Conservation (phyloP, 257 asterid genomes). For the Cordia subcordata region DNA sequence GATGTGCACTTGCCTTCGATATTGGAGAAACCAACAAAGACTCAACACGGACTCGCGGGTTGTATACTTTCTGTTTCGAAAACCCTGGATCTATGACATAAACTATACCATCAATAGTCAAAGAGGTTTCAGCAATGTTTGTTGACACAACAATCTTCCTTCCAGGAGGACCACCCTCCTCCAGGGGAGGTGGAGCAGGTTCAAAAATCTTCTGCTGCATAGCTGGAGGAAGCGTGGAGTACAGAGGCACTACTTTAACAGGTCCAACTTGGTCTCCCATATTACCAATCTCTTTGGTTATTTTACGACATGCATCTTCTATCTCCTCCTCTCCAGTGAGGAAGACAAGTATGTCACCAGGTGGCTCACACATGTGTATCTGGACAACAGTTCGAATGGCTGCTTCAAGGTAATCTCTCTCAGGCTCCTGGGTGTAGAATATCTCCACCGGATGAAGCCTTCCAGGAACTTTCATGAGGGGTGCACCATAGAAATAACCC, state of each 20-base stretch:
- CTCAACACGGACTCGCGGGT: conserved; percentile 90
- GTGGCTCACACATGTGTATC: conserved; percentile 79
- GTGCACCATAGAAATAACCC: conserved; percentile 78
- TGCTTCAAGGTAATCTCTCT: conserved; percentile 93
- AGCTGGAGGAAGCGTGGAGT: conserved; percentile 95
- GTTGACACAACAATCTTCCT: conserved; percentile 96
- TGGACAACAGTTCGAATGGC: conserved; percentile 91
- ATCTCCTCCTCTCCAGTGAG: conserved; percentile 99
- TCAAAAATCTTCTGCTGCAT: conserved; percentile 99
- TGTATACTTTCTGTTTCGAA: conserved; percentile 87
- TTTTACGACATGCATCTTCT: conserved; percentile 91
- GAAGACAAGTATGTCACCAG: conserved; percentile 94
- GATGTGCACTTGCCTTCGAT: conserved; percentile 99
- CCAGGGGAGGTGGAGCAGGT: conserved; percentile 87
- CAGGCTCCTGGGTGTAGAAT: conserved; percentile 91
- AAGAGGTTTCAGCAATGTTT: conserved; percentile 92
- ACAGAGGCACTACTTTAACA: conserved; percentile 73
- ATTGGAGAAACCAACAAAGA: conserved; percentile 96
- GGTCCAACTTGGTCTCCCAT: conserved; percentile 94
- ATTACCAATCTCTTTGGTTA: conserved; percentile 68
- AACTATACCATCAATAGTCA: conserved; percentile 96
- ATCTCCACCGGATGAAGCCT: conserved; percentile 96
- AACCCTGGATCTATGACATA: conserved; percentile 98
- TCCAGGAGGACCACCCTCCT: conserved; percentile 89
- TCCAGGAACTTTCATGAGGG: conserved; percentile 98